Evolutionary conservation across 2,329 filamentous ascomycete species (phyloP).

Genomic region (Pseudogymnoascus sp.): DNA sequence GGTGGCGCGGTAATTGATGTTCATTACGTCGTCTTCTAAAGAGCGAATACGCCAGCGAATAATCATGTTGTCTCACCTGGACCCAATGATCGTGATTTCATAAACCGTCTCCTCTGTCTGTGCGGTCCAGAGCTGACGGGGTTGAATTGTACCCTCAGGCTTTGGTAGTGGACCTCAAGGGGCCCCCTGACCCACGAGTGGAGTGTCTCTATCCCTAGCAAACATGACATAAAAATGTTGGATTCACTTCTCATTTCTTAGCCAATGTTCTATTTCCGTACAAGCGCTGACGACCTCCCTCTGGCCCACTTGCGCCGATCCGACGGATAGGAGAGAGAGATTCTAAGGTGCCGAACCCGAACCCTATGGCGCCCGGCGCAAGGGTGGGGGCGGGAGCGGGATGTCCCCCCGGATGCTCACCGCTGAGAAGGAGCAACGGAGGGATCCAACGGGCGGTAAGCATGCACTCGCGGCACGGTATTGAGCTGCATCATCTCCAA

Average conservation of each 20-base stretch:
- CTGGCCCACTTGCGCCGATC: background rate
- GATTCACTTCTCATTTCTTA: background rate
- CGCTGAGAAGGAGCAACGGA: background rate
- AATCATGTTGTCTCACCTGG: background rate
- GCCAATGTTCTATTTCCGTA: background rate
- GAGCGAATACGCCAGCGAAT: background rate
- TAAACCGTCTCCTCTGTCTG: background rate
- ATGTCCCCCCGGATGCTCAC: background rate
- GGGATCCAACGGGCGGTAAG: background rate
- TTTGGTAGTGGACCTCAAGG: background rate
- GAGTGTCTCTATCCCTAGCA: background rate
- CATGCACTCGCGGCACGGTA: background rate
- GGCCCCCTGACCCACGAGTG: background rate
- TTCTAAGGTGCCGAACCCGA: background rate
- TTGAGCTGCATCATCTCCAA: background rate
- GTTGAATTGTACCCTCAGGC: background rate
- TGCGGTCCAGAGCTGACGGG: background rate
- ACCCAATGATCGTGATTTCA: slow-evolving; percentile 1
- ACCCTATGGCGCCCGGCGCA: background rate
- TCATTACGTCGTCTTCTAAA: background rate
- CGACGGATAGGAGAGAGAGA: background rate
- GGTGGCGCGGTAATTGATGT: background rate
- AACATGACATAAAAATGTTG: background rate
- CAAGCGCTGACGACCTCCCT: background rate
- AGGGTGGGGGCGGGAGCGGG: background rate